Evolutionary conservation across 345 rosid genomes (phyloP), one percentile per base, ranked within the genome.

Genomic region (Turritis glabra): DNA sequence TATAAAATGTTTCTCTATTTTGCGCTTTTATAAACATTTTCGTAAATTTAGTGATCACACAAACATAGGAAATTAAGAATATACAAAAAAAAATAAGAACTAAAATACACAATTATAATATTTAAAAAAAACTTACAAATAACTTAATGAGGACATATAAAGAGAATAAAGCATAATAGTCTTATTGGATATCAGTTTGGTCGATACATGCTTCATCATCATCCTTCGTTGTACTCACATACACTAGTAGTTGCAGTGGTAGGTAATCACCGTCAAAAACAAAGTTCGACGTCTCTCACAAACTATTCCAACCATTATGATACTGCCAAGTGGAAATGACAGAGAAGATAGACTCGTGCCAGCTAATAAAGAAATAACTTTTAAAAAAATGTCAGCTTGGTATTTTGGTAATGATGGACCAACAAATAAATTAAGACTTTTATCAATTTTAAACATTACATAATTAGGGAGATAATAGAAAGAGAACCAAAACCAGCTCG

Each of bases 311-410:
- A 14, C 67, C 66, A 62, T 1, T 76, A 15, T 0, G 15, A 52
- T 53, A 13, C n/a, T 2, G 53, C 71, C 80, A 77, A 64, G 60
- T 70, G 66, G 64, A 19, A 26, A 33, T 19, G 50, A 64, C 75
- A 64, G 53, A 13, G 14, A 26, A 46, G 52, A 33, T 33, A 26
- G 40, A 10, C 66, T 70, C 26, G 13, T 63, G 21, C 80, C 80
- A 77, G 71, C 76, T 64, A 29, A 14, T 27, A 38, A 38, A 64
- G 4, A 73, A 44, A 40, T 46, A 8, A 3, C 38, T 44, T 48
- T 8, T 8, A 43, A 15, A 41, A 14, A 40, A 55, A 66, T 57
- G 54, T 27, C 73, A 58, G 46, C 68, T 75, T 67, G 44, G 53
- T 51, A 9, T 30, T 37, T 32, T 53, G 64, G 35, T 54, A 41